Evolutionary conservation across 2,329 filamentous ascomycete genomes (phyloP).

Genomic region (Metarhizium robertsii): DNA sequence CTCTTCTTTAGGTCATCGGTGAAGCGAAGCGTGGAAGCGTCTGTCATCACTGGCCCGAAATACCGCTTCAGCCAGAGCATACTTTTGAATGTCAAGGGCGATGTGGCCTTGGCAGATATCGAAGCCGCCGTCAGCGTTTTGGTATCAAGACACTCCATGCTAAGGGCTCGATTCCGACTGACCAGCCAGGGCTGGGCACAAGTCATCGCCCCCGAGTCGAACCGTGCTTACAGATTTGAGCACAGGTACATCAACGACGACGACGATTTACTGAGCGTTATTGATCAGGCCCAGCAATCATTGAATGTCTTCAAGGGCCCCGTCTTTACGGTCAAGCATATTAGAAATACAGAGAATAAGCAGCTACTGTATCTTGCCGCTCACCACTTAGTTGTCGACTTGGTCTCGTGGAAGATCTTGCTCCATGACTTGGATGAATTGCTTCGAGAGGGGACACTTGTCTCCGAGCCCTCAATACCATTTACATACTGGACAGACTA

Average conservation of each 20-base stretch:
- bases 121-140: conserved; percentile 38
- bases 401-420: conserved; percentile 41
- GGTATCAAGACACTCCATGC: conserved; percentile 41
- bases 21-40: conserved; percentile 23
- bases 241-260: conserved; percentile 31
- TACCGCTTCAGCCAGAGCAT: conserved; percentile 44
- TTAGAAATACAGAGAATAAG: conserved; percentile 33
- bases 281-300: conserved; percentile 30
- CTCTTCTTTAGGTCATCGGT: conserved; percentile 41
- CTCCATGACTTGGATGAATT: conserved; percentile 41
- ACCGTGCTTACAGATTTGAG: conserved; percentile 33
- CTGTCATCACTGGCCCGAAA: conserved; percentile 21
- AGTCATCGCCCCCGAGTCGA: conserved; percentile 28
- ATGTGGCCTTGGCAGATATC: conserved; percentile 31
- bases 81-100: conserved; percentile 33
- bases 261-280: conserved; percentile 30
- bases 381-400: conserved; percentile 42
- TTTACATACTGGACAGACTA: conserved; percentile 41
- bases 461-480: conserved; percentile 34
- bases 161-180: conserved; percentile 35
- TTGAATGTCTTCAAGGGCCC: conserved; percentile 42
- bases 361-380: conserved; percentile 40
- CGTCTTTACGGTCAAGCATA: conserved; percentile 39
- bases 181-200: conserved; percentile 36
- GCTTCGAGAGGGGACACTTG: conserved; percentile 32